Evolutionary conservation across 805 yeast species (phyloP).

Genomic region (Saturnispora kantuleensis): DNA sequence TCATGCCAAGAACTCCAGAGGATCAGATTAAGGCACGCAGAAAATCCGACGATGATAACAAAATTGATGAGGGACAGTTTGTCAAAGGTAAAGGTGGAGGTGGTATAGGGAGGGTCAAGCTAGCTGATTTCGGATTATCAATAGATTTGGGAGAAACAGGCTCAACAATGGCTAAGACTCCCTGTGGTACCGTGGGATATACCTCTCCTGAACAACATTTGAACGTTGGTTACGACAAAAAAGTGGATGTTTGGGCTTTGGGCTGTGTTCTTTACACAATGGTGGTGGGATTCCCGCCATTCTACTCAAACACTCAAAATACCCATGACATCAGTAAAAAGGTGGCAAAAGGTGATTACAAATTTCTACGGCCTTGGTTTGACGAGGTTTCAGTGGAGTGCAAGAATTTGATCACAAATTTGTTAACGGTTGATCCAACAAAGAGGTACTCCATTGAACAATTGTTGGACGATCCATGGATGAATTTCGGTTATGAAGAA

Average conservation of each 20-base stretch:
- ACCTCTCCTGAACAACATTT: constrained; percentile 64
- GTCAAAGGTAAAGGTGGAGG: constrained; percentile 48
- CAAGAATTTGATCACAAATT: constrained; percentile 53
- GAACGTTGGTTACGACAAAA: constrained; percentile 51
- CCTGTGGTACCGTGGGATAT: constrained; percentile 70
- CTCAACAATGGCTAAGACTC: constrained; percentile 46
- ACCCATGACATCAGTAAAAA: constrained; percentile 51
- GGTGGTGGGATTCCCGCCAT: constrained; percentile 67
- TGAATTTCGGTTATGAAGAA: constrained; percentile 24
- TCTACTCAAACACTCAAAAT: constrained; percentile 54
- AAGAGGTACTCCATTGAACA: constrained; percentile 61
- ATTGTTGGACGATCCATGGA: constrained; percentile 65
- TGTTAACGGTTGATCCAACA: constrained; percentile 61
- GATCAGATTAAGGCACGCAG: constrained; percentile 38
- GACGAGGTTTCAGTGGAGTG: constrained; percentile 70
- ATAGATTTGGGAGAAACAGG: constrained; percentile 33
- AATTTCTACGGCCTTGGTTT: constrained; percentile 82
- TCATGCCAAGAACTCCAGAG: constrained; percentile 30
- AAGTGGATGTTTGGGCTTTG: constrained; percentile 66
- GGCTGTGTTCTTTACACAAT: constrained; percentile 64
- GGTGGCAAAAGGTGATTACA: constrained; percentile 61
- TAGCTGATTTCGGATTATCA: constrained; percentile 65
- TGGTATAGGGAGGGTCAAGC: constrained; percentile 50
- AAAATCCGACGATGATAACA: constrained; percentile 47
- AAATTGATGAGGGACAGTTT: constrained; percentile 55